Evolutionary conservation across 306 rosid genomes (phyloP).

Genomic region (Malus fusca): DNA sequence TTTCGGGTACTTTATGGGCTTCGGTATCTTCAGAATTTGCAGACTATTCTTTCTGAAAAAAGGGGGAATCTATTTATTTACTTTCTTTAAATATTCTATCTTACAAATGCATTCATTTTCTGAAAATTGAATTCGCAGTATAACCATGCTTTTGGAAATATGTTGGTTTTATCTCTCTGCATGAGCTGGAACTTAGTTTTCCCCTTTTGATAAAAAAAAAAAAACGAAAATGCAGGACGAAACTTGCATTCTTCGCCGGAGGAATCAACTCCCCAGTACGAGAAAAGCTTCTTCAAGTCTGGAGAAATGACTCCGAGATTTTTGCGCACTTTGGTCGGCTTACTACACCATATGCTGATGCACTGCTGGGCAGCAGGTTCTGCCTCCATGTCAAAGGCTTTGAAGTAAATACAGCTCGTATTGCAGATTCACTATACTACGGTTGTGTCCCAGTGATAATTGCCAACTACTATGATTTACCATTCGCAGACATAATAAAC

Average conservation of each 20-base stretch:
- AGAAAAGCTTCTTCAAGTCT: conserved; percentile 35
- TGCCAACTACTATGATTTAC: conserved; percentile 75
- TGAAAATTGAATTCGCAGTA: background rate
- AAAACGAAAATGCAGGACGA: conserved; percentile 33
- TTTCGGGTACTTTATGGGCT: too few relatives aligned
- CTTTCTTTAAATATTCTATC: too few relatives aligned
- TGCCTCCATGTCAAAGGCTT: conserved; percentile 87
- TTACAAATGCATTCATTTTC: too few relatives aligned
- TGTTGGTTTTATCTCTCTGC: background rate
- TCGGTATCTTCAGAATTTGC: too few relatives aligned
- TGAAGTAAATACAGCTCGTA: conserved; percentile 83
- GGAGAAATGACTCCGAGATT: conserved; percentile 71
- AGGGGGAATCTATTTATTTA: too few relatives aligned
- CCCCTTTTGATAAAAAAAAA: background rate
- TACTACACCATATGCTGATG: conserved; percentile 69
- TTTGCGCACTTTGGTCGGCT: conserved; percentile 68
- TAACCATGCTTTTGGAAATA: background rate
- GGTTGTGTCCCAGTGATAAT: conserved; percentile 84
- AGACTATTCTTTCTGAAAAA: too few relatives aligned
- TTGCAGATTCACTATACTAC: conserved; percentile 67
- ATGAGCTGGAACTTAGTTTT: conserved; percentile 3
- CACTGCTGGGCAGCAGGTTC: conserved; percentile 67
- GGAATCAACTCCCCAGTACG: conserved; percentile 57
- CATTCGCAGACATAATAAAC: conserved; percentile 61
- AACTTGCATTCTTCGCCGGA: conserved; percentile 84